A percentile compares a stretch with the other conserved stretches of the same genome.
These are phyloP conservation scores for Anisodus tanguticus DNA, from an alignment of 257 asterid genomes.

Conservation along the genomic window DNA sequence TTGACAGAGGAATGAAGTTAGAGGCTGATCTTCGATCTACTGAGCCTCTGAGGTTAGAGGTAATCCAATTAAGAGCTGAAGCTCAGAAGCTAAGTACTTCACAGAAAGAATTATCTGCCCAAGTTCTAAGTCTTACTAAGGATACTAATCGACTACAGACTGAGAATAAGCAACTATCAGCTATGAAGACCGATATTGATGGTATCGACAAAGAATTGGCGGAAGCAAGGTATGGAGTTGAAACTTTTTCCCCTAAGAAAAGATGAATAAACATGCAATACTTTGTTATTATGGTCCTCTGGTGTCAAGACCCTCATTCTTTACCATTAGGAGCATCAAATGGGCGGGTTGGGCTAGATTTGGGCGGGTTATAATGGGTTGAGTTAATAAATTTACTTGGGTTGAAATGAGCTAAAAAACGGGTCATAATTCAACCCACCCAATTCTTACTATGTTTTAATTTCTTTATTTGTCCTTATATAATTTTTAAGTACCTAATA, in stretches of 20 bases:
- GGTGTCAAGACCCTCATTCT: not conserved
- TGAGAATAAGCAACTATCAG: conserved; percentile 65
- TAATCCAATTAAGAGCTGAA: conserved; percentile 65
- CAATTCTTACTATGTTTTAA: no score
- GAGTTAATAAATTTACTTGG: no score
- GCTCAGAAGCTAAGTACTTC: conserved; percentile 60
- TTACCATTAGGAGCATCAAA: not conserved
- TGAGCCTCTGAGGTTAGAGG: conserved; percentile 70
- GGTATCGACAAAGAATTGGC: conserved; percentile 67
- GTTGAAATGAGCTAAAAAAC: no score
- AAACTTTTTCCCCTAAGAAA: not conserved
- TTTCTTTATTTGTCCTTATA: no score
- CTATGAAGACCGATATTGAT: conserved; percentile 72
- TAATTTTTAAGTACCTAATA: no score
- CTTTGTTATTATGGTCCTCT: conserved; percentile 7
- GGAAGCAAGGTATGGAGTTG: conserved; percentile 68
- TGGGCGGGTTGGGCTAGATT: no score
- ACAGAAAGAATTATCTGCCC: conserved; percentile 67
- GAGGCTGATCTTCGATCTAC: conserved; percentile 74
- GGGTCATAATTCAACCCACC: no score
- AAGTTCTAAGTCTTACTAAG: conserved; percentile 65
- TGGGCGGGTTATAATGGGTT: no score
- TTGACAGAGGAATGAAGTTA: conserved; percentile 71
- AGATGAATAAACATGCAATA: not conserved
- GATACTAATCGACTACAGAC: conserved; percentile 60